Evolutionary conservation across 2,329 filamentous ascomycete species (phyloP).

Genomic region (Colletotrichum sp.): DNA sequence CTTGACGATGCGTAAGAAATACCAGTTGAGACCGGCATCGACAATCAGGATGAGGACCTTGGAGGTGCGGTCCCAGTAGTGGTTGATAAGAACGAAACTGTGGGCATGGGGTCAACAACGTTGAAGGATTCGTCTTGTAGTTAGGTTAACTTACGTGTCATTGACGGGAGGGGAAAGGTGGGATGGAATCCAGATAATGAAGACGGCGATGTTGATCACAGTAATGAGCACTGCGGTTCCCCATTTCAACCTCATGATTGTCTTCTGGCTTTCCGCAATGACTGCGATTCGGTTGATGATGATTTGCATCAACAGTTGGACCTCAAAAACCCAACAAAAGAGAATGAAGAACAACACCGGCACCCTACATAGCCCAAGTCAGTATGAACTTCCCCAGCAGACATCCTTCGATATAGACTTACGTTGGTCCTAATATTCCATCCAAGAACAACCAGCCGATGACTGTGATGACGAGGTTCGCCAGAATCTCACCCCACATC

Average conservation of each 20-base stretch:
- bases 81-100: slow-evolving; percentile 47
- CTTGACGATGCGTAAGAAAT: slow-evolving; percentile 54
- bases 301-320: slow-evolving; percentile 59
- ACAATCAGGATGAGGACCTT: slow-evolving; percentile 57
- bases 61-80: slow-evolving; percentile 57
- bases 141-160: slow-evolving; percentile 30
- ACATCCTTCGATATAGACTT: not conserved
- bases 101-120: not conserved
- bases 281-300: slow-evolving; percentile 60
- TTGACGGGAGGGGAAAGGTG: slow-evolving; percentile 43
- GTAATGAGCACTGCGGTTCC: slow-evolving; percentile 48
- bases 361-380: slow-evolving; percentile 23
- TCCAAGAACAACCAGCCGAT: slow-evolving; percentile 45
- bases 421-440: slow-evolving; percentile 36
- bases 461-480: slow-evolving; percentile 42
- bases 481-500: slow-evolving; percentile 50
- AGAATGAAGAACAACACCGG: slow-evolving; percentile 40
- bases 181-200: slow-evolving; percentile 58
- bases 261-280: slow-evolving; percentile 45
- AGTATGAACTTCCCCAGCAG: not conserved
- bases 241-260: slow-evolving; percentile 50
- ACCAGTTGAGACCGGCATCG: slow-evolving; percentile 56
- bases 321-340: slow-evolving; percentile 47
- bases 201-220: slow-evolving; percentile 57
- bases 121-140: not conserved